Evolutionary conservation across 495 filamentous ascomycete genomes (phyloP), one percentile per base, ranked within the genome.

Genomic region (Pseudoneurospora amorphoporcata): DNA sequence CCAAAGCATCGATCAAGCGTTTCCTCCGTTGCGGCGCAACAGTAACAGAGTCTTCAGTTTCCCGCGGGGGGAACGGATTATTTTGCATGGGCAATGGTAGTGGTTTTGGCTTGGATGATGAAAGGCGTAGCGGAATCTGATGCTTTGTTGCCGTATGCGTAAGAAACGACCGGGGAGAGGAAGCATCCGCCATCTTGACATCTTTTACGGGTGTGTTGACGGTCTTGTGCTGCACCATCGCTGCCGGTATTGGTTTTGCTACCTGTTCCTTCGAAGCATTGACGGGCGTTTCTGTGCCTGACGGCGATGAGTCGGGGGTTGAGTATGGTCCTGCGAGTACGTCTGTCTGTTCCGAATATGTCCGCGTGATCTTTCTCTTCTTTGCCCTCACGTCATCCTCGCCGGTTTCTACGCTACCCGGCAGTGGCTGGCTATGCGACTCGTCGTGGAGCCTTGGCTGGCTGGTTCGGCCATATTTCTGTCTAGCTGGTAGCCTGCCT

Each of bases 1-100:
- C 85, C n/a, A 89, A 78, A 37, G 82, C 79, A 79, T 90, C 88
- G 71, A 90, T 88, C 37, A 90, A 70, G 19, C 88, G 83, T 70
- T 81, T 84, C 42, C 84, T 85, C 19, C 81, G 81, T 3, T 72
- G 37, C 32, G 39, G 69, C 32, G 8, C 69, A 35, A 6, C 39
- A 6, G 40, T 68, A 41, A 6, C 47, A 23, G 23, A 47, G 73
- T 12, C 69, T 40, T 5, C 39, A 23, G 37, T 71, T 32, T 73
- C 17, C 23, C 68, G 61, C 17, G 65, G 70, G 1, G 68, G 76
- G 7, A 69, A 72, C 69, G 75, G n/a, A 32, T 76, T 72, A 19
- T 47, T 77, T 37, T 68, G 23, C 8, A 58, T 45, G 23, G 76
- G 41, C 7, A 71, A 45, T 16, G 69, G 70, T 5, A 73, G 72